Evolutionary conservation across 805 yeast genomes (phyloP).

Genomic region (Kluyveromyces siamensis): DNA sequence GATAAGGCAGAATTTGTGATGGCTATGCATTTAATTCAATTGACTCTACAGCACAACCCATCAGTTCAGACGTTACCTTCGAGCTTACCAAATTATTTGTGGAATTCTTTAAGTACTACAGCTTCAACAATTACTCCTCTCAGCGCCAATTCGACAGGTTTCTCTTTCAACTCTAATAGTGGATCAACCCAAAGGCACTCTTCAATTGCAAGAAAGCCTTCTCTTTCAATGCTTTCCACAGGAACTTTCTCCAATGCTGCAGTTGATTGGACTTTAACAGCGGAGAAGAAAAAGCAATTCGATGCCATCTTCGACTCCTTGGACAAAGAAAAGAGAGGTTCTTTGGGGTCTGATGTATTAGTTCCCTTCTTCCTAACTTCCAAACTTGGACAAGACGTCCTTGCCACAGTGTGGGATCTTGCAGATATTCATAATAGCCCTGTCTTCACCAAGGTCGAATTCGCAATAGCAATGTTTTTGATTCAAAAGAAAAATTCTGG

Average conservation of each 20-base stretch:
- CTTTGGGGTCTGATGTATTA: slow-evolving; percentile 66
- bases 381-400: slow-evolving; percentile 68
- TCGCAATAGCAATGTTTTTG: slow-evolving; percentile 87
- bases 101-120: slow-evolving; percentile 28
- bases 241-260: slow-evolving; percentile 31
- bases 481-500: slow-evolving; percentile 83
- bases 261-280: slow-evolving; percentile 58
- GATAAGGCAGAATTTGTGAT: slow-evolving; percentile 69
- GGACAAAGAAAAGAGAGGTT: slow-evolving; percentile 57
- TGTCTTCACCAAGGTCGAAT: slow-evolving; percentile 68
- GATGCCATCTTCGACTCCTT: slow-evolving; percentile 71
- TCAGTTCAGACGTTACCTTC: slow-evolving; percentile 49
- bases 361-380: slow-evolving; percentile 88
- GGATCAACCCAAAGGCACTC: slow-evolving; percentile 9
- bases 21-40: slow-evolving; percentile 91
- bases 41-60: slow-evolving; percentile 52
- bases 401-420: slow-evolving; percentile 91
- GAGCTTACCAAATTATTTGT: slow-evolving; percentile 34
- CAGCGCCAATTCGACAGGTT: slow-evolving; percentile 22
- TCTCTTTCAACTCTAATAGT: slow-evolving; percentile 9
- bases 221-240: slow-evolving; percentile 23
- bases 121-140: slow-evolving; percentile 16
- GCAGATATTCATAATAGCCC: slow-evolving; percentile 87
- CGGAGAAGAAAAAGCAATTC: slow-evolving; percentile 65
- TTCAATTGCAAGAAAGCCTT: slow-evolving; percentile 28